Percentiles rank a stretch among this genome's conserved stretches.
phyloP scores from a whole-genome alignment of 106 monocot species.

The Narthecium ossifragum region DNA sequence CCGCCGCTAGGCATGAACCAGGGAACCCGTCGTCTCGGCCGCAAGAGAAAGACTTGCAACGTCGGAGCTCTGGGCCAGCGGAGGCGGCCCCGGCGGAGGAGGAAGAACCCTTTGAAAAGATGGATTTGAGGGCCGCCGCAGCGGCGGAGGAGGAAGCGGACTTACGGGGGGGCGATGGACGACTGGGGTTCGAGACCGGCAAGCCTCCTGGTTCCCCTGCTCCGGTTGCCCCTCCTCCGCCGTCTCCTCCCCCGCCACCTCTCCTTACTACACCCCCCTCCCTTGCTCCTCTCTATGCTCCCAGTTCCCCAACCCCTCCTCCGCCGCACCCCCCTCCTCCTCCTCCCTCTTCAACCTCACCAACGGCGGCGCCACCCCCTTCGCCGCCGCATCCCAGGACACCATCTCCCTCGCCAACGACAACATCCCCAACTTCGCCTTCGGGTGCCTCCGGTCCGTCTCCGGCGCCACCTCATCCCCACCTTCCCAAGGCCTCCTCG shows the following conservation, averaged over 20 bases:
- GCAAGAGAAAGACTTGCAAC: constrained; percentile 71
- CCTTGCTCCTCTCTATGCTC: constrained; percentile 42
- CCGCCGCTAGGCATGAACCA: too few species aligned
- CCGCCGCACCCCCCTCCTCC: constrained; percentile 2
- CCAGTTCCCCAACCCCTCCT: constrained; percentile 32
- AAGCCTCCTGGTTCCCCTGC: constrained; percentile 46
- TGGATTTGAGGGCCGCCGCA: constrained; percentile 38
- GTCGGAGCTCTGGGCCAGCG: constrained; percentile 30
- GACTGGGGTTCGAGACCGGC: constrained; percentile 32
- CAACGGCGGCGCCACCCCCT: constrained; percentile 52
- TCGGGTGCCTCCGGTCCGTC: constrained; percentile 40
- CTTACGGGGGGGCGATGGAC: constrained; percentile 39
- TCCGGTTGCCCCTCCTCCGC: constrained; percentile 22
- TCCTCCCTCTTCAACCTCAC: constrained; percentile 63
- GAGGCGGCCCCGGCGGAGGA: too few species aligned
- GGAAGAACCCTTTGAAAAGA: constrained; percentile 34
- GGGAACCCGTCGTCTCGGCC: constrained; percentile 10
- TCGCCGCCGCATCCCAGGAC: constrained; percentile 46
- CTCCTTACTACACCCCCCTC: constrained; percentile 36
- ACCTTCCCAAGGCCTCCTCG: constrained; percentile 89
- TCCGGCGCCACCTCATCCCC: constrained; percentile 35
- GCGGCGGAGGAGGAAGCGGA: constrained; percentile 23
- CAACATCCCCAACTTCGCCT: constrained; percentile 34
- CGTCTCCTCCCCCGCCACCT: constrained; percentile 16
- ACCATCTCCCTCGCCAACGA: constrained; percentile 52